phyloP scores from a whole-genome alignment of 345 rosid species.

The Triadica sebifera region DNA sequence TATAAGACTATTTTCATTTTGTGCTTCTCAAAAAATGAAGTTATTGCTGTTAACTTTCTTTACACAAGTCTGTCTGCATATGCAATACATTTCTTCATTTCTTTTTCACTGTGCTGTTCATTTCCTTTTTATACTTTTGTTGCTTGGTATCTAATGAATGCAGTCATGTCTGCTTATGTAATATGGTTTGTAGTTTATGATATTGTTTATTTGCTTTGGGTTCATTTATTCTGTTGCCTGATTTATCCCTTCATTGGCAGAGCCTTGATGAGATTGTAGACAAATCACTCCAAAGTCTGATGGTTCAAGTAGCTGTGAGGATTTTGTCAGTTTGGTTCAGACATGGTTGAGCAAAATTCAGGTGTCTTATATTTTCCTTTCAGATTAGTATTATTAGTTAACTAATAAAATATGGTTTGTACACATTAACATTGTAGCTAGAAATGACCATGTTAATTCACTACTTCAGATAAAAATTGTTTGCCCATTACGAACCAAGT shows the following conservation, averaged over 20 bases:
- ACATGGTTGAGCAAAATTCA: conserved; percentile 72
- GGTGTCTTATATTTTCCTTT: conserved; percentile 34
- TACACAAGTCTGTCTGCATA: no score
- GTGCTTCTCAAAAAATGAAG: conserved; percentile 4
- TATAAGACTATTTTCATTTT: not conserved
- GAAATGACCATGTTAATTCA: not conserved
- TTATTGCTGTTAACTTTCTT: not conserved
- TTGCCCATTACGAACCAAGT: not conserved
- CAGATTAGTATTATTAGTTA: not conserved
- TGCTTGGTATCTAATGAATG: not conserved
- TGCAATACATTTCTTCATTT: no score
- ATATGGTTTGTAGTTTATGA: not conserved
- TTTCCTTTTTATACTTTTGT: not conserved
- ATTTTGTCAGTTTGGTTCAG: conserved; percentile 77
- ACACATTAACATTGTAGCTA: not conserved
- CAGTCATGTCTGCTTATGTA: not conserved
- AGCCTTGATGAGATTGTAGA: conserved; percentile 80
- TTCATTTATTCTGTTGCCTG: conserved; percentile 13
- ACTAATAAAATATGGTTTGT: not conserved
- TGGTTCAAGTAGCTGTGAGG: conserved; percentile 72
- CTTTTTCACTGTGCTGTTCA: not conserved
- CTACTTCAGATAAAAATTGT: not conserved
- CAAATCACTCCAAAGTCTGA: conserved; percentile 57
- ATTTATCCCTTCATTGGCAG: conserved; percentile 43
- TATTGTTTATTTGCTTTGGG: conserved; percentile 9